These are phyloP conservation scores for Syzygium aqueum DNA, from an alignment of 345 rosid genomes.

Conservation along the genomic window DNA sequence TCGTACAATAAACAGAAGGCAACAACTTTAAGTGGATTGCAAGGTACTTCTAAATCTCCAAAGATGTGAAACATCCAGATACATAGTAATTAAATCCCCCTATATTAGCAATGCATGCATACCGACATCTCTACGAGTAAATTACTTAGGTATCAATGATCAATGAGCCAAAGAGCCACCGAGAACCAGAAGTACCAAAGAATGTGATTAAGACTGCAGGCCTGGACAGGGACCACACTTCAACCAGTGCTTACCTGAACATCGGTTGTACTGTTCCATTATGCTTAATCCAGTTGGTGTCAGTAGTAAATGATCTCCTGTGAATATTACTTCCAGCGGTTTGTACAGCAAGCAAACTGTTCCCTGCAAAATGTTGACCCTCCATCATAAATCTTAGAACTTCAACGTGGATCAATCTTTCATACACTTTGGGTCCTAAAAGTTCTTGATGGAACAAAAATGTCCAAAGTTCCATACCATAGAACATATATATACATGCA, in stretches of 20 bases:
- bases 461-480: background rate
- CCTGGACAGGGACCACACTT: background rate
- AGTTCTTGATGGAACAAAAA: background rate
- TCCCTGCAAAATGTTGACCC: constrained; percentile 13
- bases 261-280: constrained; percentile 12
- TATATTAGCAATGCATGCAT: background rate
- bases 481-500: background rate
- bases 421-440: background rate
- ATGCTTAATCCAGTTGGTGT: constrained; percentile 21
- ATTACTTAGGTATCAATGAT: background rate
- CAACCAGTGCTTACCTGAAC: constrained; percentile 8
- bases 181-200: background rate
- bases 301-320: constrained; percentile 27
- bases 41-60: background rate
- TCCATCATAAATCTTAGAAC: background rate
- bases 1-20: background rate
- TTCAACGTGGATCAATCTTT: background rate
- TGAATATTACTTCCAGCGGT: constrained; percentile 19
- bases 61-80: background rate
- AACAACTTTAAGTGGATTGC: background rate
- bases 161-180: background rate
- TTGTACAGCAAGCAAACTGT: constrained; percentile 24
- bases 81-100: background rate
- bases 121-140: background rate
- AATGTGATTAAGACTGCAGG: background rate